Evolutionary conservation across 495 filamentous ascomycete genomes (phyloP).

Genomic region (Penicillium pancosmium): DNA sequence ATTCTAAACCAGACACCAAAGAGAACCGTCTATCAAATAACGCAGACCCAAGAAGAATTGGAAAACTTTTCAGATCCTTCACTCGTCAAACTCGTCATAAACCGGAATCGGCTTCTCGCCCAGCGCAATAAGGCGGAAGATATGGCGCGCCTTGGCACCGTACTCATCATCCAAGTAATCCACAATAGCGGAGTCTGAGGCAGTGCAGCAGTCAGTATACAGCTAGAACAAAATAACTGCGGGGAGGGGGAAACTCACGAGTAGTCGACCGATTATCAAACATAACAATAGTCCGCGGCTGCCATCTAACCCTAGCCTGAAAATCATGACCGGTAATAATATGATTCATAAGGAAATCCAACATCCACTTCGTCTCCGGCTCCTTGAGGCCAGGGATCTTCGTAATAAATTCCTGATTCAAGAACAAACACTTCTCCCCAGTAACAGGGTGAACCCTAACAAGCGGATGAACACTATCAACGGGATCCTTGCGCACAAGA

Average conservation of each 20-base stretch:
- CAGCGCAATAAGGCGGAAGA: slow-evolving; percentile 56
- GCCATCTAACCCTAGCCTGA: slow-evolving; percentile 86
- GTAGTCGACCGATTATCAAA: slow-evolving; percentile 72
- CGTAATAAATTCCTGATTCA: slow-evolving; percentile 81
- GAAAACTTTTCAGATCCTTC: slow-evolving; percentile 12
- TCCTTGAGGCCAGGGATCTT: slow-evolving; percentile 73
- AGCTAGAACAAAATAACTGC: slow-evolving; percentile 1
- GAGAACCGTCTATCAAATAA: slow-evolving; percentile 28
- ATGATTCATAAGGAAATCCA: slow-evolving; percentile 90
- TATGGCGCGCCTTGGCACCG: slow-evolving; percentile 50
- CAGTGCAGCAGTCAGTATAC: slow-evolving; percentile 8
- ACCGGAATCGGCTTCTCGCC: slow-evolving; percentile 56
- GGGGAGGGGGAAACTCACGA: slow-evolving; percentile 44
- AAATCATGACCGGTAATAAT: slow-evolving; percentile 81
- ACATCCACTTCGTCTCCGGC: slow-evolving; percentile 56
- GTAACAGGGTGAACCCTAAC: slow-evolving; percentile 76
- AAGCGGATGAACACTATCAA: slow-evolving; percentile 71
- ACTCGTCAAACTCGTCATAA: slow-evolving; percentile 43
- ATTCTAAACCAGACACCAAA: slow-evolving; percentile 18
- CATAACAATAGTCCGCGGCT: slow-evolving; percentile 79
- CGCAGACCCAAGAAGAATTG: slow-evolving; percentile 5
- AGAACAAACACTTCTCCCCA: slow-evolving; percentile 77
- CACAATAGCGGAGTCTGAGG: slow-evolving; percentile 53
- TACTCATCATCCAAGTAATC: slow-evolving; percentile 54
- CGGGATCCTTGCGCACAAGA: slow-evolving; percentile 69